A percentile compares a stretch with the other conserved stretches of the same genome.
These are phyloP conservation scores for Ascochyta lentis DNA, from an alignment of 2,329 filamentous ascomycete genomes.

Conservation along the genomic window DNA sequence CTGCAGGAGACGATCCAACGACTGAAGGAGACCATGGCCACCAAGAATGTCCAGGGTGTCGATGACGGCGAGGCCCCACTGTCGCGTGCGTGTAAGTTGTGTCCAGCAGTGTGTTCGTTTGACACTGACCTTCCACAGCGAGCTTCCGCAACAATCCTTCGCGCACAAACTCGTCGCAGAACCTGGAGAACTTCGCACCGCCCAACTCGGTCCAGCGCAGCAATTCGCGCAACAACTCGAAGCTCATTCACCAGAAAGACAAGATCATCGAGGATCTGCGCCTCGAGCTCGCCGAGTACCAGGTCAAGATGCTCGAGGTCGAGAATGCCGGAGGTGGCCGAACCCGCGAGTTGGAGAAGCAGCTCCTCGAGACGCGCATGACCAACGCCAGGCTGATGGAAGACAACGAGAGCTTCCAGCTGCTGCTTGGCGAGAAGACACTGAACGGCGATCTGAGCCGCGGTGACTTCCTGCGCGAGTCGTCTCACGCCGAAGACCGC, in stretches of 20 bases:
- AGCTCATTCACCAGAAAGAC: slow-evolving; percentile 91
- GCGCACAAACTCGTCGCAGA: slow-evolving; percentile 62
- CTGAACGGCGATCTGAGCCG: slow-evolving; percentile 91
- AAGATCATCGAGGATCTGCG: slow-evolving; percentile 92
- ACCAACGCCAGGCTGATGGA: slow-evolving; percentile 96
- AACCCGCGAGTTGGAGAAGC: slow-evolving; percentile 86
- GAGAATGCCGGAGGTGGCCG: slow-evolving; percentile 91
- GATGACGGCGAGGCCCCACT: slow-evolving; percentile 59
- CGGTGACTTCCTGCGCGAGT: slow-evolving; percentile 74
- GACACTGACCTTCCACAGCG: slow-evolving; percentile 40
- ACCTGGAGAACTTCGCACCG: slow-evolving; percentile 85
- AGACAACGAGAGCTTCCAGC: slow-evolving; percentile 97
- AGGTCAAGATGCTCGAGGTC: slow-evolving; percentile 93
- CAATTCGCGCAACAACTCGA: slow-evolving; percentile 88
- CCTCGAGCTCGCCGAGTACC: slow-evolving; percentile 89
- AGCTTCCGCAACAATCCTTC: slow-evolving; percentile 54
- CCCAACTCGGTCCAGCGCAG: slow-evolving; percentile 83
- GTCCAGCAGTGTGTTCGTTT: slow-evolving; percentile 5
- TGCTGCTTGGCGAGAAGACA: slow-evolving; percentile 92
- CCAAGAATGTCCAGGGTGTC: slow-evolving; percentile 67
- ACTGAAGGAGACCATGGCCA: slow-evolving; percentile 85
- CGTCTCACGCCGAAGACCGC: slow-evolving; percentile 44
- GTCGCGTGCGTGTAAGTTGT: slow-evolving; percentile 59
- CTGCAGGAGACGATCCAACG: slow-evolving; percentile 89
- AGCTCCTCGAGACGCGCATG: slow-evolving; percentile 91